Base-by-base conservation (phyloP, 225 moss, liverwort and hornwort species). In the Straminergon stramineum region DNA sequence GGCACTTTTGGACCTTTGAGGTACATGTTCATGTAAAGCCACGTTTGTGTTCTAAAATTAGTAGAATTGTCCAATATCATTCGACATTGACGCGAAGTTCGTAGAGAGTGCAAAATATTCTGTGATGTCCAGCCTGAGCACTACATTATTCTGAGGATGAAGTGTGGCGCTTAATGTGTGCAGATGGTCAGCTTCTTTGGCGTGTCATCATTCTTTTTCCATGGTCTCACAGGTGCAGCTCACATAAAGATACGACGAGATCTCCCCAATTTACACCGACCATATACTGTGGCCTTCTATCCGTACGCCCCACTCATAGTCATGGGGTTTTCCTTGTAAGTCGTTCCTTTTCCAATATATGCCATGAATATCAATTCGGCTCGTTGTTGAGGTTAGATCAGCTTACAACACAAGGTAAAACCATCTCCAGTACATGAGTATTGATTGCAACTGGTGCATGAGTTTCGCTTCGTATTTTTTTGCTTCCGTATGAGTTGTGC, bases 131-230 rank as follows among this genome's bases (percentile, higher is more conserved):
- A 79, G 66, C 64, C 79, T 84, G 66, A 60, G 30, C 67, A 66
- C 34, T 66, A 39, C 41, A 11, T 75, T 75, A 37, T 75, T 62
- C 84, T 84, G 80, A 84, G 79, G 65, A 62, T 64, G 52, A 41
- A 24, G 5, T 82, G 55, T 90, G 84, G 63, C 78, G 61, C 70
- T 88, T 55, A 78, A 70, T 75, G 53, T 86, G 87, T 79, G 86
- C 94, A 97, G 97, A 78, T 97, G 89, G 84, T 98, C 64, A 96
- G 94, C 89, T 98, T 97, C 92, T 95, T 96, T 85, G 96, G 94
- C 80, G 93, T 95, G 39, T 93, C 97, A 63, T 86, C 92, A 18
- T 98, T 88, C 87, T 26, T 94, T 61, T 94, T 96, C 89, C 80
- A 84, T 41, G 95, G 91, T 55, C 92, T 98, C 86, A 88, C 94